Base-by-base conservation (phyloP, 495 filamentous ascomycete genomes). In the Aspergillus incahuasiensis region DNA sequence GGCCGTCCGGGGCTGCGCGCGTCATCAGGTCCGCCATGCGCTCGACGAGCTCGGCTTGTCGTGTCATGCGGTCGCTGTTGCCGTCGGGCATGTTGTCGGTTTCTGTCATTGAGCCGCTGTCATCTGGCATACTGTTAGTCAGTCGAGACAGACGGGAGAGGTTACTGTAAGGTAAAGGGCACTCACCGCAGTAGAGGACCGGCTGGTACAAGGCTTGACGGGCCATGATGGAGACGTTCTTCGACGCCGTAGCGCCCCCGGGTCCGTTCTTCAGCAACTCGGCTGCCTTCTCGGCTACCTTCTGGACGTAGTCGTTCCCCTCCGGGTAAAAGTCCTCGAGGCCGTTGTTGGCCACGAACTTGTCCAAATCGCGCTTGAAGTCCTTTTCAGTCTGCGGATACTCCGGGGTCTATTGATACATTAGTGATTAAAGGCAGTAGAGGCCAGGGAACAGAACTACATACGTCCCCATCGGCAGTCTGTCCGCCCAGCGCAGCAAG, bases 271-370 rank as follows among this genome's bases (percentile, higher is more conserved):
- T n/a, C n/a, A n/a, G n/a, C 11, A 51, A 22, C 2, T 0, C 13
- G 15, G 34, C 48, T 1, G 48, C 48, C 12, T 24, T 24, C 19
- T 51, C 32, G 9, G 48, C 48, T 1, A 51, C n/a, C 4, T 22
- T 3, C 48, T 51, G 48, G 19, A 51, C 22, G 34, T 41, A 28
- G 4, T 39, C 39, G 13, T 54, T 40, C 32, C 35, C 35, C 4
- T 39, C 15, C 6, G 51, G 51, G 24, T 30, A 54, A 21, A 54
- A 54, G 51, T 54, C 51, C 2, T 54, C 51, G 12, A 54, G 39
- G 3, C 51, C 51, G n/a, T 16, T 43, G 0, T 54, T 15, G 11
- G 44, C 22, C n/a, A 54, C 34, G 20, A 43, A 30, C 13, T 43
- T 44, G 22, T 16, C 18, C 13, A 54, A 28, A 12, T 43, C 32